A percentile compares a stretch with the other conserved stretches of the same genome.
Conservation (phyloP, 1,284 basidiomycete genomes). For the Ceratobasidium sp. region DNA sequence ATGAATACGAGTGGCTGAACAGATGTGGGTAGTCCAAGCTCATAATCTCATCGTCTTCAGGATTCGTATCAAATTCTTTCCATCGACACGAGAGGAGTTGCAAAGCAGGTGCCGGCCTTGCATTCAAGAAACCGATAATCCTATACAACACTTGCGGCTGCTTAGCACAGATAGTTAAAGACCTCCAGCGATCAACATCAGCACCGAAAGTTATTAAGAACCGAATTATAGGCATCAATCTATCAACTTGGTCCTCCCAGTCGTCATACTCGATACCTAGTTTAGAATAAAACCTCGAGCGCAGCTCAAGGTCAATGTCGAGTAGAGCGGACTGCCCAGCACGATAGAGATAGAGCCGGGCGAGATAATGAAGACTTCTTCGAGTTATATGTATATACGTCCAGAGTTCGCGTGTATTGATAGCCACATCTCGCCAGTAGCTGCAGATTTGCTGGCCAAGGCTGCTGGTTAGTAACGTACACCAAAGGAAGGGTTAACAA, state of each 20-base stretch:
- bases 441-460: background rate
- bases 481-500: no score
- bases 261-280: background rate
- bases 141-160: background rate
- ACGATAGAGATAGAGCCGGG: background rate
- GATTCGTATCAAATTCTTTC: background rate
- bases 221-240: background rate
- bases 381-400: slow-evolving; percentile 16
- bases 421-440: slow-evolving; percentile 13
- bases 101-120: background rate
- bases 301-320: slow-evolving; percentile 6
- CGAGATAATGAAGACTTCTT: background rate
- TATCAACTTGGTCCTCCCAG: background rate
- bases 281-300: background rate
- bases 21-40: background rate
- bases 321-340: background rate
- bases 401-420: slow-evolving; percentile 2
- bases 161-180: background rate
- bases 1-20: background rate
- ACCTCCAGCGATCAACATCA: background rate
- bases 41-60: background rate
- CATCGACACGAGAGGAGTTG: slow-evolving; percentile 17
- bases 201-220: slow-evolving; percentile 3
- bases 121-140: background rate
- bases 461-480: no score